Conservation (phyloP, 768 basidiomycete species). For the Rhodotorula toruloides region DNA sequence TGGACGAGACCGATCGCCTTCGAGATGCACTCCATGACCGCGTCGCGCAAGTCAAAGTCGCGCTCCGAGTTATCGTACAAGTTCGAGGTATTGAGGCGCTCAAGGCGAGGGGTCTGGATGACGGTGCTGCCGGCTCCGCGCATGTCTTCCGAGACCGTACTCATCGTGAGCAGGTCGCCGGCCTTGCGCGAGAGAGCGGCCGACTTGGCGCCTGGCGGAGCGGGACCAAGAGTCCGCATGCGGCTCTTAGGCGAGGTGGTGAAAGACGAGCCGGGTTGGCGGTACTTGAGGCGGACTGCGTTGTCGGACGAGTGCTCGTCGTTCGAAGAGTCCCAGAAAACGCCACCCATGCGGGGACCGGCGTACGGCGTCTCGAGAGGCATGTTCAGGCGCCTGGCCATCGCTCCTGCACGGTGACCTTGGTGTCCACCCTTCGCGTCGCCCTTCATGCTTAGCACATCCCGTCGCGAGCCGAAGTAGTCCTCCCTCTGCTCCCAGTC, state of each 20-base stretch:
- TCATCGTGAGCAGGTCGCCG: constrained; percentile 51
- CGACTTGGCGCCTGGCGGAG: too few species aligned
- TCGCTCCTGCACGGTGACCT: background rate
- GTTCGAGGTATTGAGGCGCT: constrained; percentile 4
- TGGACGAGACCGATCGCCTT: constrained; percentile 93
- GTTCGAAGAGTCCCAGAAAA: constrained; percentile 32
- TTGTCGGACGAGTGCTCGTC: constrained; percentile 18
- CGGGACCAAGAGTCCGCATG: background rate
- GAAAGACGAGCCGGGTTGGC: background rate
- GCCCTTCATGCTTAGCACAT: background rate
- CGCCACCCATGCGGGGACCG: constrained; percentile 37
- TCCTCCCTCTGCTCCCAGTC: constrained; percentile 13
- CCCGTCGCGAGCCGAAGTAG: constrained; percentile 14
- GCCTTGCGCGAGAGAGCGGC: constrained; percentile 45
- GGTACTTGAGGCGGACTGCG: constrained; percentile 24
- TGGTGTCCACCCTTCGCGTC: background rate
- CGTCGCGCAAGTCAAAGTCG: constrained; percentile 90
- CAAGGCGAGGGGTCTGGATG: constrained; percentile 15
- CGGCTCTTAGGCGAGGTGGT: background rate
- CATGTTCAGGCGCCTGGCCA: background rate
- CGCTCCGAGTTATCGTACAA: constrained; percentile 46
- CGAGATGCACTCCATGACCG: constrained; percentile 95
- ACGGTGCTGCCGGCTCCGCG: background rate
- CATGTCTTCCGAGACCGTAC: constrained; percentile 13
- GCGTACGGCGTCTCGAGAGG: constrained; percentile 40